phyloP scores from a whole-genome alignment of 2,329 filamentous ascomycete species.

The Sporothrix phasma region DNA sequence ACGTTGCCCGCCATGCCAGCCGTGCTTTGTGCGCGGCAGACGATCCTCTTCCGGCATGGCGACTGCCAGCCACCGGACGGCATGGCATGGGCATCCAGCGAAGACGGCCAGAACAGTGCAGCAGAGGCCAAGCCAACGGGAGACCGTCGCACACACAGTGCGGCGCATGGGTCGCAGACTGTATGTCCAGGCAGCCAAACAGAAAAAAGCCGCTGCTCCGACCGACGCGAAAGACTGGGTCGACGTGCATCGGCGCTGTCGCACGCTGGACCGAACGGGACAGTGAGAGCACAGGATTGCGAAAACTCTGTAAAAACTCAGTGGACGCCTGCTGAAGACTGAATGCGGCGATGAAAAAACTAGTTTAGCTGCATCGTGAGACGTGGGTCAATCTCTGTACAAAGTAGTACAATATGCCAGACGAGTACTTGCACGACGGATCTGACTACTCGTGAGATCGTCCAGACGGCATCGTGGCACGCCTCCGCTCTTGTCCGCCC shows the following conservation, averaged over 20 bases:
- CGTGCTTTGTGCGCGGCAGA: no score
- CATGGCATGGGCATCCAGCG: no score
- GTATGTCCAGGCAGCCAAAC: background rate
- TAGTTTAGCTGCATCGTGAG: slow-evolving; percentile 5
- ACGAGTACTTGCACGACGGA: no score
- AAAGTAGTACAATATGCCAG: no score
- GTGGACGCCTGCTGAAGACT: background rate
- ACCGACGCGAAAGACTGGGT: background rate
- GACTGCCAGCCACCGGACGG: no score
- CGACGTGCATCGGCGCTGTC: background rate
- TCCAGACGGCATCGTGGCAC: no score
- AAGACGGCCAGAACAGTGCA: background rate
- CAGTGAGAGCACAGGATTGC: background rate
- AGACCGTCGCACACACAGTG: background rate
- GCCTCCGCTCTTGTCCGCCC: no score
- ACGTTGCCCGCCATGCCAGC: no score
- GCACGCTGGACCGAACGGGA: background rate
- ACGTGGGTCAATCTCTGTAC: background rate
- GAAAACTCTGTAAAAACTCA: slow-evolving; percentile 2
- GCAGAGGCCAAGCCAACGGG: background rate
- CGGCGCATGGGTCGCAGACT: background rate
- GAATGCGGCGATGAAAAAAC: background rate
- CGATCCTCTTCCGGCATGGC: no score
- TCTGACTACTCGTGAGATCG: no score
- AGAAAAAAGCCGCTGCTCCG: background rate